Base-by-base conservation (phyloP, 1,284 basidiomycete genomes). In the Fistulinella cinereoalba region DNA sequence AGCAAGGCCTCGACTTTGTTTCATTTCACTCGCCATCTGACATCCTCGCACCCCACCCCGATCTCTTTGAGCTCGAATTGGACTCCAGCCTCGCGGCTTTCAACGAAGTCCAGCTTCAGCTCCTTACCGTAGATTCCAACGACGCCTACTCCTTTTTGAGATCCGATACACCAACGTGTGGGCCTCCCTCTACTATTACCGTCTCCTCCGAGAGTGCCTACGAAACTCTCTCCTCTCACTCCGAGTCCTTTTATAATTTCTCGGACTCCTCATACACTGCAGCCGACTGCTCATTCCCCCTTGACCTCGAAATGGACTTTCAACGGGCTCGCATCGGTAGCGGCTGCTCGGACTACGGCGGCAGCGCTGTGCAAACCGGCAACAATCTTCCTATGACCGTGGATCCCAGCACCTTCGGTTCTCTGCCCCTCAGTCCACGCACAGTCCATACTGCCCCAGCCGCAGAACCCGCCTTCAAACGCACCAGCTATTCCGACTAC, bases 1-100 rank as follows among this genome's bases (percentile, higher is more conserved):
- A 60, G 58, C 67, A 67, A 55, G 70, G 70, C 65, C 70, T 83
- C 65, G 83, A 84, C 68, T 81, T 84, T 70, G 74, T 80, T 66
- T 81, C 81, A 59, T 85, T 83, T 73, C 76, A 76, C 60, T 72
- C 78, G 47, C 72, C 80, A 55, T 73, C 77, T 55, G 83, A 85
- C 70, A 73, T 86, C 65, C 72, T 80, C 56, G 81, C 82, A 39
- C 85, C 85, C 42, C 79, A 84, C 63, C 83, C 85, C 52, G 86
- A 89, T 74, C 75, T 81, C 52, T 89, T 89, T 70, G 88, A 89
- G 61, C 77, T 79, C 43, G 88, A 90, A 67, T 77, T 90, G 61
- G 88, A 90, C 70, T 73, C 73, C 29, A 77, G 75, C 65, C 78
- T 85, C 60, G 78, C 77, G 51, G 77, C 75, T 43, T 77, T 81